Conservation (phyloP, 306 rosid genomes). For the Lupinus albus region DNA sequence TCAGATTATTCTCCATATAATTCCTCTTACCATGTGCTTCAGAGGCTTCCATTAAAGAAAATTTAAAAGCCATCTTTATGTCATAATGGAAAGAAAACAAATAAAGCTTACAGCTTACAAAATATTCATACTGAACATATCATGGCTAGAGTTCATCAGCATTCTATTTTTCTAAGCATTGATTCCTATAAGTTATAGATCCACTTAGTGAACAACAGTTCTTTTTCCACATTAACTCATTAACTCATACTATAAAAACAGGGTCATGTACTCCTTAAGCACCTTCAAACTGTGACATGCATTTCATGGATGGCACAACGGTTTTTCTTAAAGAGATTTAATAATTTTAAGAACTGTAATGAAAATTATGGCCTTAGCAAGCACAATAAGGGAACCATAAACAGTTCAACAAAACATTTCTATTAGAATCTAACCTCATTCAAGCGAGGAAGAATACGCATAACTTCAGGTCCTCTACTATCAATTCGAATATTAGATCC, state of each 20-base stretch:
- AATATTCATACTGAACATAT: background rate
- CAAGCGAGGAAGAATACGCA: conserved; percentile 92
- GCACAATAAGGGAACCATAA: conserved; percentile 11
- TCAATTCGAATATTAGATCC: conserved; percentile 97
- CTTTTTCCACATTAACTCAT: background rate
- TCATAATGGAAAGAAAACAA: background rate
- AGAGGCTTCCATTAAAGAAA: background rate
- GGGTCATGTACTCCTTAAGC: conserved; percentile 11
- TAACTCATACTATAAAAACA: conserved; percentile 15
- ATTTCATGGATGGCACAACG: background rate
- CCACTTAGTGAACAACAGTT: background rate
- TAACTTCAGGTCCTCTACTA: conserved; percentile 95
- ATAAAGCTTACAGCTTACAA: background rate
- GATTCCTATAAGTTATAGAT: conserved; percentile 17
- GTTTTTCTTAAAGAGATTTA: conserved; percentile 19
- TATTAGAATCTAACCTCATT: conserved; percentile 71
- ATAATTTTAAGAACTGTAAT: conserved; percentile 3
- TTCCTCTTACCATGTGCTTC: conserved; percentile 19
- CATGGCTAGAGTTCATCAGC: conserved; percentile 6
- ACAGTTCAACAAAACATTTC: conserved; percentile 30
- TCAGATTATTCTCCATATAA: conserved; percentile 18
- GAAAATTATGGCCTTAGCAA: conserved; percentile 8
- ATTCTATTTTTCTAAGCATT: conserved; percentile 11
- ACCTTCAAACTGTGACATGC: background rate
- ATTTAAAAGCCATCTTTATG: conserved; percentile 21